Percentiles rank a stretch among this genome's conserved stretches.
Evolutionary conservation across 495 filamentous ascomycete genomes (phyloP).

Genomic region (Apiosordaria backusii): DNA sequence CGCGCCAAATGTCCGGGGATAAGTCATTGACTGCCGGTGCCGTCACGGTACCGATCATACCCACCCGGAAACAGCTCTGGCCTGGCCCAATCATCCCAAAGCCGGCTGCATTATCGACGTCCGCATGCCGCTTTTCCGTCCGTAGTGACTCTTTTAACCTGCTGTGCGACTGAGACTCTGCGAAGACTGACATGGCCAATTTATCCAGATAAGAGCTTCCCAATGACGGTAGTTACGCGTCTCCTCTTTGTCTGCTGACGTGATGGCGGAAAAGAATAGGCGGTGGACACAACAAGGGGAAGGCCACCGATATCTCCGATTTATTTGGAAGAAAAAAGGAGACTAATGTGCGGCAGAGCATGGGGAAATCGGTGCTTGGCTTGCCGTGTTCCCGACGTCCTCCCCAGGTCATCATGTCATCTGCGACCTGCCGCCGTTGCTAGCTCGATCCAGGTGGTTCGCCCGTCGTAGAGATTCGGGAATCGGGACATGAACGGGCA

Average conservation of each 20-base stretch:
- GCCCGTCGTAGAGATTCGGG: background rate
- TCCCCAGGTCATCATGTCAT: background rate
- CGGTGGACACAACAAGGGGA: background rate
- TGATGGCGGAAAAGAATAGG: constrained; percentile 5
- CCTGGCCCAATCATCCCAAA: background rate
- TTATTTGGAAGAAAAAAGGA: background rate
- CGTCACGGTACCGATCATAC: background rate
- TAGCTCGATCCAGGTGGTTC: background rate
- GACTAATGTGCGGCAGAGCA: background rate
- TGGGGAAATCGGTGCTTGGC: background rate
- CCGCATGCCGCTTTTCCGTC: background rate
- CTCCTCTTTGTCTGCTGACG: background rate
- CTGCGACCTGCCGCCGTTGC: background rate
- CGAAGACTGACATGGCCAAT: background rate
- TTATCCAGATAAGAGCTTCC: background rate
- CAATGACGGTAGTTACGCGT: background rate
- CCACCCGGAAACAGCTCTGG: background rate
- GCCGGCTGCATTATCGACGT: background rate
- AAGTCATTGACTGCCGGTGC: background rate
- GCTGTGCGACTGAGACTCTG: background rate
- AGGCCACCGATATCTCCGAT: constrained; percentile 16
- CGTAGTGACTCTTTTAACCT: background rate
- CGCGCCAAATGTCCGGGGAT: background rate
- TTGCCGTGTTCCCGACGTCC: background rate
- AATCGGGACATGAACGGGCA: background rate